Percentiles rank a stretch among this genome's conserved stretches.
phyloP scores from a whole-genome alignment of 2,329 filamentous ascomycete genomes.

The Cladosporium halotolerans region DNA sequence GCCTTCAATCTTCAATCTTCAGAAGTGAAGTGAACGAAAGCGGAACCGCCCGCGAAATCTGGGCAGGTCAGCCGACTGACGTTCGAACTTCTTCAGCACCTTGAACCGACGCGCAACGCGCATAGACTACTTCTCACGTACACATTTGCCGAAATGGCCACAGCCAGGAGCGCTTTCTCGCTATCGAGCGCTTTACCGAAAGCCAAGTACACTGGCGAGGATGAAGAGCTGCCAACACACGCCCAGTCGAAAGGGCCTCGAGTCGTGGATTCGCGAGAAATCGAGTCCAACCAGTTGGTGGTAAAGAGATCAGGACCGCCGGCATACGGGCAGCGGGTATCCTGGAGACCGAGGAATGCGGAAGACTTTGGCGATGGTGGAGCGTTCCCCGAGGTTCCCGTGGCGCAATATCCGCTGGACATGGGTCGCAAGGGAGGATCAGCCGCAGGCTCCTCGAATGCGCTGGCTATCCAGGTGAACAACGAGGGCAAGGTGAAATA shows the following conservation, averaged over 20 bases:
- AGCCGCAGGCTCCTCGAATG: conserved; percentile 64
- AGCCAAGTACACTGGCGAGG: conserved; percentile 83
- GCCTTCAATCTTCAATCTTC: too few relatives aligned
- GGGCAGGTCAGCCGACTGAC: too few relatives aligned
- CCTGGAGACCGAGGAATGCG: conserved; percentile 81
- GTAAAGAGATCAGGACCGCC: conserved; percentile 79
- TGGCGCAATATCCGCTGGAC: conserved; percentile 91
- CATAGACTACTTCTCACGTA: neutral
- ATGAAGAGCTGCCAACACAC: conserved; percentile 70
- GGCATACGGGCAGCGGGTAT: conserved; percentile 75
- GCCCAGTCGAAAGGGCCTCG: conserved; percentile 72
- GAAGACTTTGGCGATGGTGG: conserved; percentile 97
- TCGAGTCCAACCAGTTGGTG: conserved; percentile 81
- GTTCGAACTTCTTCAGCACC: conserved; percentile 2
- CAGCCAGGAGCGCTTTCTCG: conserved; percentile 36
- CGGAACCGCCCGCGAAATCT: too few relatives aligned
- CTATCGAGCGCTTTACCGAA: conserved; percentile 77
- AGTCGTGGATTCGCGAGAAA: conserved; percentile 70
- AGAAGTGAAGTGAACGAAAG: neutral
- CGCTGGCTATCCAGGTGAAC: conserved; percentile 87
- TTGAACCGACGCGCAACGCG: neutral
- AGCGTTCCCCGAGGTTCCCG: conserved; percentile 86
- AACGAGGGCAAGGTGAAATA: conserved; percentile 91
- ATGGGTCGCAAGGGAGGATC: conserved; percentile 73
- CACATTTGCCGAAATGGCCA: neutral